Percentiles rank a stretch among this genome's conserved stretches.
These are phyloP conservation scores for Sonneratia alba DNA, from an alignment of 345 rosid genomes.

Conservation along the genomic window DNA sequence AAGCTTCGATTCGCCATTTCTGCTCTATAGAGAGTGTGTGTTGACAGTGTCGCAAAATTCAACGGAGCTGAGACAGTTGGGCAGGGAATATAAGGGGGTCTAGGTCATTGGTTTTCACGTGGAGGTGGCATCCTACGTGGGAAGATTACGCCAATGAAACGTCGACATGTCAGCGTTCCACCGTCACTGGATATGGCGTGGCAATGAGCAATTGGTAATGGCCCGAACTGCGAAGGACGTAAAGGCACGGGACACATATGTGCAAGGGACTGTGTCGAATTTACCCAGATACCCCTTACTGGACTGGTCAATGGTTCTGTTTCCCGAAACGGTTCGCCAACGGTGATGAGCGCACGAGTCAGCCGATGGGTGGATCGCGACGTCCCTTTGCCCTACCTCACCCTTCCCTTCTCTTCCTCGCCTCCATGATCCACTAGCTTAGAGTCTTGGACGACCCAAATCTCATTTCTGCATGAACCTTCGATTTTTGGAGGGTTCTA, in stretches of 20 bases:
- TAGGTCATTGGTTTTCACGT: background rate
- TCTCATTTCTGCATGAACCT: background rate
- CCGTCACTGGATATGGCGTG: slow-evolving; percentile 37
- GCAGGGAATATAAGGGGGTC: slow-evolving; percentile 14
- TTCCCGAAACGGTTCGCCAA: background rate
- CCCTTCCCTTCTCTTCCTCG: too few species aligned
- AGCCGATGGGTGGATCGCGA: too few species aligned
- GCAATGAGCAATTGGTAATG: slow-evolving; percentile 21
- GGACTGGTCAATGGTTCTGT: background rate
- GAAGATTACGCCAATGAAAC: background rate
- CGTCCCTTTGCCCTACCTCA: too few species aligned
- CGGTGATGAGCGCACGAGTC: too few species aligned
- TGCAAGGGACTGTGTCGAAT: background rate
- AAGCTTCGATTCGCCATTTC: slow-evolving; percentile 27
- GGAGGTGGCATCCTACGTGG: slow-evolving; percentile 16
- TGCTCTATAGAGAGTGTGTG: slow-evolving; percentile 13
- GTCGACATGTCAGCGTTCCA: slow-evolving; percentile 3
- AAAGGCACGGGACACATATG: background rate
- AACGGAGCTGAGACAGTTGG: slow-evolving; percentile 5
- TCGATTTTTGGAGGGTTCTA: background rate
- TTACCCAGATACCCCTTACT: background rate
- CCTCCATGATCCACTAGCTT: too few species aligned
- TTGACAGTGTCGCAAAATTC: background rate
- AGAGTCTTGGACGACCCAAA: background rate
- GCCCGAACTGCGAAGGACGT: slow-evolving; percentile 7